Percentiles rank a stretch among this genome's conserved stretches.
Conservation (phyloP, 2,329 filamentous ascomycete species). For the Corinectria fuckeliana region DNA sequence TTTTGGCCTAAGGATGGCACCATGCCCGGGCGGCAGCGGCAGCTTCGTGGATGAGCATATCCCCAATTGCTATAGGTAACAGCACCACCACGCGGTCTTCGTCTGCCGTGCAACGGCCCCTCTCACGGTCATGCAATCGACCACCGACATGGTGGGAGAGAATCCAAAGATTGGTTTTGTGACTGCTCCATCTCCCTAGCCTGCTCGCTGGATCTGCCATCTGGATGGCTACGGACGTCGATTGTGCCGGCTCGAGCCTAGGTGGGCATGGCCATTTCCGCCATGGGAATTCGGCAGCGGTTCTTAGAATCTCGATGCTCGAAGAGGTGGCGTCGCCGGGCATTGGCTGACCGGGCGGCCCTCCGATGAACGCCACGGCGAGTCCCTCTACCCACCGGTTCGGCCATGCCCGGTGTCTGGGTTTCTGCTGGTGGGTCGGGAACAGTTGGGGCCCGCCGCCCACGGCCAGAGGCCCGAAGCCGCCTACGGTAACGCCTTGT, state of each 20-base stretch:
- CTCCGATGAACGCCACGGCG: slow-evolving; percentile 21
- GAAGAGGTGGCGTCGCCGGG: slow-evolving; percentile 16
- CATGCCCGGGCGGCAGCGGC: slow-evolving; percentile 26
- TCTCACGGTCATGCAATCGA: slow-evolving; percentile 23
- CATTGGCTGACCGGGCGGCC: slow-evolving; percentile 12
- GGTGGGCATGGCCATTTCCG: slow-evolving; percentile 23
- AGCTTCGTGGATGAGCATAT: slow-evolving; percentile 20
- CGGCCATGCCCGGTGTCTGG: slow-evolving; percentile 9
- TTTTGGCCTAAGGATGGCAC: slow-evolving; percentile 41
- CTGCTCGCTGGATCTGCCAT: neutral
- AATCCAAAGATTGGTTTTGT: too few relatives aligned
- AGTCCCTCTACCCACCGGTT: slow-evolving; percentile 20
- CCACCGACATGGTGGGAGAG: slow-evolving; percentile 24
- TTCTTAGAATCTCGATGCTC: slow-evolving; percentile 34
- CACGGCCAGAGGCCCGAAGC: neutral
- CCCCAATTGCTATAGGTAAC: slow-evolving; percentile 17
- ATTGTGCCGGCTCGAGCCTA: neutral
- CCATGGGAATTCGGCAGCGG: slow-evolving; percentile 33
- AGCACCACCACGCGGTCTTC: slow-evolving; percentile 27
- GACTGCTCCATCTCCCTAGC: neutral
- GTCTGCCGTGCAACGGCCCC: slow-evolving; percentile 17
- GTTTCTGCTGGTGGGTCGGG: neutral
- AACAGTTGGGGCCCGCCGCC: neutral
- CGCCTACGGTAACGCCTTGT: neutral
- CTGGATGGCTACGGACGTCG: neutral